Base-by-base conservation (phyloP, 2,329 filamentous ascomycete species). In the Alternaria infectoria region DNA sequence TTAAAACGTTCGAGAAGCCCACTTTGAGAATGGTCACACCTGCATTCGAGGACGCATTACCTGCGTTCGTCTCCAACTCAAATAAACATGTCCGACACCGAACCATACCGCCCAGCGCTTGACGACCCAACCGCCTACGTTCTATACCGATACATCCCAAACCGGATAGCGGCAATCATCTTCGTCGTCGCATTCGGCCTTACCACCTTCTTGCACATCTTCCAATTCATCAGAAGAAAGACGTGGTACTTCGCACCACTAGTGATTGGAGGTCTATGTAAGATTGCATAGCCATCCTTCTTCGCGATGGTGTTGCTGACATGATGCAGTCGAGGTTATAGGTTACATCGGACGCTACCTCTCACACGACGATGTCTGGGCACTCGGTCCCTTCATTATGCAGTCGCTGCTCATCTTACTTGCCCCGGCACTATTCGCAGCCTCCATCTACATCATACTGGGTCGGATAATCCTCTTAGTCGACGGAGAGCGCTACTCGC, bases 171-270 rank as follows among this genome's bases (percentile, higher is more conserved):
- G 0, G 86, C 84, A 1, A 71, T 82, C 13, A 77, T 85, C 8
- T 85, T 86, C 62, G 73, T 79, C 11, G 66, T 81, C 25, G 69
- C 86, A 4, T 88, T 87, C 67, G 59, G 71, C 3, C 28, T 80
- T 9, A 70, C 79, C 4, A 83, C 84, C 0, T 21, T 71, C 1
- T 63, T 74, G 2, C 85, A 87, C 63, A 63, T 69, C 0, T 83
- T 75, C 61, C 81, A 82, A 28, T 73, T 85, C 21, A 70, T 77
- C 19, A 79, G 74, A n/a, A 79, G 79, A 2, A 74, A 78, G 43
- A 83, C 83, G 4, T 86, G 83, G 82, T 87, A 84, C 69, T 83
- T 85, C 65, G 81, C 85, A 5, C 83, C 86, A 0, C 83, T 87
- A 44, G 62, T 84, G 5, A 69, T 87, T 13, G 85, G 85, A 32